Conservation (phyloP, 768 basidiomycete genomes). For the Kwoniella bestiolae region DNA sequence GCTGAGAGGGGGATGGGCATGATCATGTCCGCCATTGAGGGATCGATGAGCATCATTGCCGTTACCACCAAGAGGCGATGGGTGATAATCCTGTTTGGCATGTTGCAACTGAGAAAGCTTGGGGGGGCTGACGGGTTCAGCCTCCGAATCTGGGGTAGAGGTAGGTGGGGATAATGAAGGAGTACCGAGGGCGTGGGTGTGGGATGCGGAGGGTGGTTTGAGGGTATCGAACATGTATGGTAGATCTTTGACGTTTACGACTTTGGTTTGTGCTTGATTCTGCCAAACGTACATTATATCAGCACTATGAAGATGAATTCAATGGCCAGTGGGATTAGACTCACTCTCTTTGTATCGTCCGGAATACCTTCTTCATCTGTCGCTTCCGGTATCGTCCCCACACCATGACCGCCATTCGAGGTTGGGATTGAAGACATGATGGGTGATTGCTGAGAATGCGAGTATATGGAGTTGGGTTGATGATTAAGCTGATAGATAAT, state of each 20-base stretch:
- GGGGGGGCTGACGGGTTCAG: constrained; percentile 24
- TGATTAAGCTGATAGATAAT: neutral
- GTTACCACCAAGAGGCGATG: constrained; percentile 25
- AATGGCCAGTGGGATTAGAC: neutral
- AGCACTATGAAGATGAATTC: too few relatives aligned
- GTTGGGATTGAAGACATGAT: constrained; percentile 10
- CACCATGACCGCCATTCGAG: constrained; percentile 15
- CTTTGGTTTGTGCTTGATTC: constrained; percentile 12
- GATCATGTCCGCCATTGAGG: constrained; percentile 18
- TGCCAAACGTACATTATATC: too few relatives aligned
- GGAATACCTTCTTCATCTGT: constrained; percentile 25
- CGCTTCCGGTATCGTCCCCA: constrained; percentile 19
- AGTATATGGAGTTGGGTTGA: neutral
- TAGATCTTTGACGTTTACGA: constrained; percentile 36
- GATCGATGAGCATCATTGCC: constrained; percentile 19
- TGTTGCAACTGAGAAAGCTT: constrained; percentile 10
- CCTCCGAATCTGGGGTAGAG: constrained; percentile 35
- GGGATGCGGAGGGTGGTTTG: constrained; percentile 16
- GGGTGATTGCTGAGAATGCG: neutral
- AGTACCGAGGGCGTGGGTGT: constrained; percentile 17
- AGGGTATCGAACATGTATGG: constrained; percentile 30
- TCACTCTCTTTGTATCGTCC: constrained; percentile 25
- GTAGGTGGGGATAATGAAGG: constrained; percentile 31
- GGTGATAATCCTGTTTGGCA: constrained; percentile 19
- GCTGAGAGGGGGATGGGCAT: constrained; percentile 14